A percentile compares a stretch with the other conserved stretches of the same genome.
These are phyloP conservation scores for Fusarium xylarioides DNA, from an alignment of 2,329 filamentous ascomycete genomes.

Conservation along the genomic window DNA sequence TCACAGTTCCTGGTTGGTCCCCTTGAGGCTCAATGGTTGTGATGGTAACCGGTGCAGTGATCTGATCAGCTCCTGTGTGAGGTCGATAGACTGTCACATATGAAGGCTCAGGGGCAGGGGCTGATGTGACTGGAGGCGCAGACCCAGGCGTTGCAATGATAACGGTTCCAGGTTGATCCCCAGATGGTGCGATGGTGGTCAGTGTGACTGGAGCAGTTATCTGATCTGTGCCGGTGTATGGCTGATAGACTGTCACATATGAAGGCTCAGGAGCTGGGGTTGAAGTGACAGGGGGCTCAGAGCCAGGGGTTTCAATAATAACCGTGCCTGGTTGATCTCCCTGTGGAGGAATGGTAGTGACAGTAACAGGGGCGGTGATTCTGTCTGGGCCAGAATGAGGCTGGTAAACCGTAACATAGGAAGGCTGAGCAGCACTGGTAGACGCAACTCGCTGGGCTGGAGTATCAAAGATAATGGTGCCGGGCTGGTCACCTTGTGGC, in stretches of 20 bases:
- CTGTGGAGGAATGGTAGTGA: constrained; percentile 2
- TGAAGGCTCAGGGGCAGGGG: not conserved
- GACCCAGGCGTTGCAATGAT: constrained; percentile 10
- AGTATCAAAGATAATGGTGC: constrained; percentile 28
- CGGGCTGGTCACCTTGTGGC: constrained; percentile 19
- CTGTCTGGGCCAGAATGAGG: constrained; percentile 1
- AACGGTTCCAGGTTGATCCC: constrained; percentile 3
- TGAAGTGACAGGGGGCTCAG: not conserved
- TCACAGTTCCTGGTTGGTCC: constrained; percentile 1
- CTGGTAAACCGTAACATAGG: constrained; percentile 12
- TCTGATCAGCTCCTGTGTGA: not conserved
- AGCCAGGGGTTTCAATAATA: constrained; percentile 15
- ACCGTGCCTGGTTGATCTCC: constrained; percentile 10
- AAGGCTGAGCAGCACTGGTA: not conserved
- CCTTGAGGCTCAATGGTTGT: constrained; percentile 2
- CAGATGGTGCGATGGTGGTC: not conserved
- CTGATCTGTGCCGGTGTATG: not conserved
- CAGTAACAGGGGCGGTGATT: constrained; percentile 1
- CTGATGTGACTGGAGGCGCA: not conserved
- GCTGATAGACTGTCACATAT: not conserved
- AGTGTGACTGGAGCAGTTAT: constrained; percentile 1
- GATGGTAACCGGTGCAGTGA: not conserved
- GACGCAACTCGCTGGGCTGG: constrained; percentile 5
- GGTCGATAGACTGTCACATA: constrained; percentile 13
- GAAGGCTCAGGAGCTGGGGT: not conserved